Base-by-base conservation (phyloP, 2,329 filamentous ascomycete genomes). In the Xylariaceae sp. region DNA sequence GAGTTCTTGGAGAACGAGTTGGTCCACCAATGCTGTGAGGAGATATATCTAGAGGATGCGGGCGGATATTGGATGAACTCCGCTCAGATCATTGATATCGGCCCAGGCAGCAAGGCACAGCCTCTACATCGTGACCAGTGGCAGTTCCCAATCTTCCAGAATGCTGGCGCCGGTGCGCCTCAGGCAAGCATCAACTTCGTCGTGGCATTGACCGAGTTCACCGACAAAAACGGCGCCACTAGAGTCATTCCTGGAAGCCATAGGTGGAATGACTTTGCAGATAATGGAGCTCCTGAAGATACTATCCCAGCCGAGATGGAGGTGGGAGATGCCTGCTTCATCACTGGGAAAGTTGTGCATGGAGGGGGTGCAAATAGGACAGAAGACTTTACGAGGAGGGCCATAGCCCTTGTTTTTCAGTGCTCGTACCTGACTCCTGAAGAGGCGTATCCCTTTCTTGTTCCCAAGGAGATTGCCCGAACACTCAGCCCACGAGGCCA, bases 301-400 rank as follows among this genome's bases (percentile, higher is more conserved):
- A 59, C 54, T 9, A 49, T 62, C 13, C 54, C 59, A 4, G 66
- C 63, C 8, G 67, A 68, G 50, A 69, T 69, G 65, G 50, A 67
- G 11, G 47, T 54, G 0, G 69, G 69, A 9, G 68, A 70, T 47
- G 64, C 63, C 8, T 62, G 61, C 30, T 65, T 70, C 49, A 66
- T 71, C 32, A 61, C 53, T 21, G 67, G 69, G 26, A 71, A 70
- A 62, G 64, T 70, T 4, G 64, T 70, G 15, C 68, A 71, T 44
- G 67, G 67, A 6, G 64, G 64, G 7, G 68, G 68, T n/a, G 64
- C 55, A 8, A 70, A 70, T 53, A 49, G n/a, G 27, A 70, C 68
- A 24, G 47, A 58, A 41, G 50, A 58, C 27, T 13, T 37, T 16
- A 58, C 52, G 27, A 46, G 63, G 23, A 57, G 63, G 49, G 61